Evolutionary conservation across 768 basidiomycete species (phyloP).

Genomic region (Suillus bovinus): DNA sequence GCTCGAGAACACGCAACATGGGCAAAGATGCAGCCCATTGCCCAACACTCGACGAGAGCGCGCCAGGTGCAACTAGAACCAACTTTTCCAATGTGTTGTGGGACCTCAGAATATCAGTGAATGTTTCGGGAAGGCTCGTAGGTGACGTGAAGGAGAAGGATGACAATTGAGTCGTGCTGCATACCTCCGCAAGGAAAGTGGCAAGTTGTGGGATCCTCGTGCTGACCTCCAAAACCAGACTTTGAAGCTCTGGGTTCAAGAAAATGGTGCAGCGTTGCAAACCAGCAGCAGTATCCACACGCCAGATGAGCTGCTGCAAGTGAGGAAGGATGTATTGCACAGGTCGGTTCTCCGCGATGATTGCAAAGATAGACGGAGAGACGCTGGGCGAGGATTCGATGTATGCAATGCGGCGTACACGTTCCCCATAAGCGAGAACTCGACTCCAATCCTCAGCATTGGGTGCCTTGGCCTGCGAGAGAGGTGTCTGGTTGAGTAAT

Average conservation of each 20-base stretch:
- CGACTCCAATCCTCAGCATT: constrained; percentile 68
- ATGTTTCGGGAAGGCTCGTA: constrained; percentile 67
- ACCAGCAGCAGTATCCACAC: constrained; percentile 63
- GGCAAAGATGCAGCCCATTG: constrained; percentile 71
- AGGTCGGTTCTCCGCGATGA: constrained; percentile 65
- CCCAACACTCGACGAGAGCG: constrained; percentile 67
- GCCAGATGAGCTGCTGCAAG: constrained; percentile 71
- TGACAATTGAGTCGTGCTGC: constrained; percentile 61
- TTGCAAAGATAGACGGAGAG: constrained; percentile 62
- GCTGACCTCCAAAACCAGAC: constrained; percentile 61
- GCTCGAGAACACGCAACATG: constrained; percentile 58
- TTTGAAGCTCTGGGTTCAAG: constrained; percentile 62
- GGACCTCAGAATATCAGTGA: constrained; percentile 62
- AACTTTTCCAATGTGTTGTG: constrained; percentile 64
- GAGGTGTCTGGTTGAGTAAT: constrained; percentile 3
- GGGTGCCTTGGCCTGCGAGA: constrained; percentile 55
- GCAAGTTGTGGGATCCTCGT: constrained; percentile 58
- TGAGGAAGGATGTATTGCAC: constrained; percentile 65
- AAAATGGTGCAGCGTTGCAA: constrained; percentile 67
- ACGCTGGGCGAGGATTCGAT: constrained; percentile 67
- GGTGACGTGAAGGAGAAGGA: constrained; percentile 71
- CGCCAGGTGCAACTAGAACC: constrained; percentile 71
- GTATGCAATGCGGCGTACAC: constrained; percentile 69
- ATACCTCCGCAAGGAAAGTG: constrained; percentile 64
- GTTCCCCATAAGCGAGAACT: constrained; percentile 64